Evolutionary conservation across 2,329 filamentous ascomycete species (phyloP), one percentile per base, ranked within the genome.

Genomic region (Aphanoascus verrucosus): DNA sequence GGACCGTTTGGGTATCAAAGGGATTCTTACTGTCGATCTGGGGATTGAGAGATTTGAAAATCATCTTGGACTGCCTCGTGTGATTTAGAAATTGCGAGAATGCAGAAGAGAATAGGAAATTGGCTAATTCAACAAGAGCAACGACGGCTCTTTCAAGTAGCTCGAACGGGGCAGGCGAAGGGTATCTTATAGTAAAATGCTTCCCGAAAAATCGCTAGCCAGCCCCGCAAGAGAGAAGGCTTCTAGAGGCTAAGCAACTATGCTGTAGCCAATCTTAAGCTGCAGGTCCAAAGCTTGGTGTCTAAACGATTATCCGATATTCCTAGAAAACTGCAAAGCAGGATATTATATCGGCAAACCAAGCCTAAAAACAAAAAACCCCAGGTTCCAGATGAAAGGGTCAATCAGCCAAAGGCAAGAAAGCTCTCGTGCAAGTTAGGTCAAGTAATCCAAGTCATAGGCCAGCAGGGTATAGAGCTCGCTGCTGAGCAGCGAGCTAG

Each of bases 41-140:
- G 12, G 52, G 52, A 44, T 54, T 42, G 15, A 48, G 32, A 12
- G 52, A 54, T 11, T 54, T 54, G 37, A 54, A 54, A 11, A 54
- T 19, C 52, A 54, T 54, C 6, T 42, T 54, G 34, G n/a, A 12
- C 28, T 34, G 34, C 17, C 9, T 28, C 17, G 14, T 32, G 28
- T 17, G 35, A 2, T 52, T 45, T 45, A 17, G 9, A 35, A 9
- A 2, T 2, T 40, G 8, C 38, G 11, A 38, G 5, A 34, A 23
- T 5, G 35, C 14, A 8, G 28, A 19, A 15, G 12, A 19, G 12
- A 17, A 46, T 20, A 19, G 5, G 2, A 46, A 35, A 46, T 34
- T 28, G 14, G 14, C 8, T 14, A 31, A n/a, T 15, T n/a, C 17
- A 14, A 45, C 34, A 3, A 38, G 35, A 12, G 4, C 35, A 38